phyloP scores from a whole-genome alignment of 805 yeast species.

The Candida schatavii region DNA sequence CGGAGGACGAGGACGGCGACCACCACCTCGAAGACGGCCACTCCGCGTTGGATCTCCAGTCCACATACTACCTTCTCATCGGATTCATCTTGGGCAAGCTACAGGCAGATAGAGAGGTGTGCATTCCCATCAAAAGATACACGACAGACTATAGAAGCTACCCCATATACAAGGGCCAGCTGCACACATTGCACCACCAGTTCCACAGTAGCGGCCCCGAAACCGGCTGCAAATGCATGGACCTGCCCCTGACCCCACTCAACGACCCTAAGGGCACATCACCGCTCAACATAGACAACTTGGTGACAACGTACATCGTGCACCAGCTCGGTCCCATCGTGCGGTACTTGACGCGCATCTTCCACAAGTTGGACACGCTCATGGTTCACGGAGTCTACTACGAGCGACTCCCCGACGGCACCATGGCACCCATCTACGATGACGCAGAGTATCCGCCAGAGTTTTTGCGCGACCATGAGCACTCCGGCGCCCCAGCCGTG shows the following conservation, averaged over 20 bases:
- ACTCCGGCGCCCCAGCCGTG: constrained; percentile 9
- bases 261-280: constrained; percentile 22
- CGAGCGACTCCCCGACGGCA: constrained; percentile 12
- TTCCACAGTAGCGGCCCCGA: constrained; percentile 18
- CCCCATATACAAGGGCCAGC: constrained; percentile 34
- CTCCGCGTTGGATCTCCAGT: constrained; percentile 20
- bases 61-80: constrained; percentile 27
- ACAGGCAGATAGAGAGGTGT: constrained; percentile 36
- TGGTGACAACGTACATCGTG: constrained; percentile 31
- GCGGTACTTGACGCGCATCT: constrained; percentile 20
- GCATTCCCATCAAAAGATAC: constrained; percentile 29
- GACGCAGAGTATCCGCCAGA: constrained; percentile 23
- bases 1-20: constrained; percentile 4
- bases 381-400: constrained; percentile 37
- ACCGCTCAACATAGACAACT: constrained; percentile 25
- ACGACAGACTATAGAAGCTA: constrained; percentile 21
- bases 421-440: constrained; percentile 27
- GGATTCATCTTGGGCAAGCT: constrained; percentile 33
- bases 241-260: constrained; percentile 6
- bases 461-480: constrained; percentile 12
- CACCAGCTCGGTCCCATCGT: constrained; percentile 35
- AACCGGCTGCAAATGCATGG: constrained; percentile 20
- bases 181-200: constrained; percentile 30
- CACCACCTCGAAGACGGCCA: constrained; percentile 11
- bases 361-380: constrained; percentile 23